Conservation (phyloP, 2,329 filamentous ascomycete species). For the Penicillium sclerotiorum region DNA sequence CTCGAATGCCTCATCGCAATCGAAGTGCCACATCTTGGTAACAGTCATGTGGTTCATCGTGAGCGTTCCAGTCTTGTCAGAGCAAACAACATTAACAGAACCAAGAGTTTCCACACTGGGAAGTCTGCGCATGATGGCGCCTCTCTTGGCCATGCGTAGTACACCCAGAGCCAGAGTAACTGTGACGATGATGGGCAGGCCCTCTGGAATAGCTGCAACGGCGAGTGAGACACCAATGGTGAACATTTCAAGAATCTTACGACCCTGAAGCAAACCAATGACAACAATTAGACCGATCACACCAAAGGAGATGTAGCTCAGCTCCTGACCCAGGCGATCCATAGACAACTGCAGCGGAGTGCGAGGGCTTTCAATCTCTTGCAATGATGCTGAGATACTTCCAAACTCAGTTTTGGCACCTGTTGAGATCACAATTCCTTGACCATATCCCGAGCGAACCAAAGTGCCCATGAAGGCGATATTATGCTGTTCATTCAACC, state of each 20-base stretch:
- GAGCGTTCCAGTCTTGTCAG: conserved; percentile 94
- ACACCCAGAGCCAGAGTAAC: conserved; percentile 94
- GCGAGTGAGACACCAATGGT: conserved; percentile 96
- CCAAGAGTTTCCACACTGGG: conserved; percentile 97
- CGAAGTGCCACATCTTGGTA: conserved; percentile 95
- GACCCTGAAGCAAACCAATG: conserved; percentile 86
- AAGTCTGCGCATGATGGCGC: conserved; percentile 92
- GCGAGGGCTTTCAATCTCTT: conserved; percentile 91
- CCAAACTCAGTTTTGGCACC: conserved; percentile 94
- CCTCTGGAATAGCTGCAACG: conserved; percentile 94
- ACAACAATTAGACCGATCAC: conserved; percentile 93
- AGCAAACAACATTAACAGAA: conserved; percentile 99
- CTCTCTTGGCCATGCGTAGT: conserved; percentile 90
- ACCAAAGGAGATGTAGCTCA: conserved; percentile 94
- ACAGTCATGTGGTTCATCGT: conserved; percentile 99
- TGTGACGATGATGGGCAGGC: conserved; percentile 95
- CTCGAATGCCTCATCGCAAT: conserved; percentile 60
- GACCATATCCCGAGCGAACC: conserved; percentile 90
- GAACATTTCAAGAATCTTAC: conserved; percentile 89
- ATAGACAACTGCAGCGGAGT: conserved; percentile 94
- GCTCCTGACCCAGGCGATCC: conserved; percentile 93
- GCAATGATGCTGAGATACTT: conserved; percentile 89
- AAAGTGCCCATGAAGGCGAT: conserved; percentile 98
- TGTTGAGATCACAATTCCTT: conserved; percentile 96
- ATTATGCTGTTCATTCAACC: conserved; percentile 76